Evolutionary conservation across 1,284 basidiomycete species (phyloP).

Genomic region (Veloporphyrellus conicus): DNA sequence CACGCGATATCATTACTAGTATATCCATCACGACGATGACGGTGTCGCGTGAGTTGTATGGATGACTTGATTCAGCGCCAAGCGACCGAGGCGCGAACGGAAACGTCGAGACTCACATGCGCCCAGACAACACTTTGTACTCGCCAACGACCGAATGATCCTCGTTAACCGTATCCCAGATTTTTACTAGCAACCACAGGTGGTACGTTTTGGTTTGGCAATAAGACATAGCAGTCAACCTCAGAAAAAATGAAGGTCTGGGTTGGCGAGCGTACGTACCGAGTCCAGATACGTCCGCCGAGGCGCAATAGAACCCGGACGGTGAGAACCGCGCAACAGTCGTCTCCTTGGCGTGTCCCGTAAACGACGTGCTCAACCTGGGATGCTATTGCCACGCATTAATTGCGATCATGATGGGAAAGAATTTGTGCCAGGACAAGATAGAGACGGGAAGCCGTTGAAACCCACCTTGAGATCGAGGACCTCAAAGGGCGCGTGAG

Average conservation of each 20-base stretch:
- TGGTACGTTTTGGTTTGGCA: no score
- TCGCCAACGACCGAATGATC: constrained; percentile 85
- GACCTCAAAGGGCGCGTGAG: constrained; percentile 39
- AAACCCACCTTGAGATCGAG: constrained; percentile 53
- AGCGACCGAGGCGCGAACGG: background rate
- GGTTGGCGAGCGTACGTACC: constrained; percentile 42
- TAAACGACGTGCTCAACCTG: constrained; percentile 56
- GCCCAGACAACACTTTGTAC: constrained; percentile 77
- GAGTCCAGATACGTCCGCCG: constrained; percentile 76
- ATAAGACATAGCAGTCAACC: background rate
- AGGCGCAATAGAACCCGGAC: constrained; percentile 93
- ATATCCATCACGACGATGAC: background rate
- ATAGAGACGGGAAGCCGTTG: background rate
- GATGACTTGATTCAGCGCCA: background rate
- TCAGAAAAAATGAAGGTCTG: background rate
- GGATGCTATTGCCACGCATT: constrained; percentile 42
- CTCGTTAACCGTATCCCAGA: constrained; percentile 92
- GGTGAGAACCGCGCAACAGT: constrained; percentile 92
- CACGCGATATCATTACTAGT: constrained; percentile 87
- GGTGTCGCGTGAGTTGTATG: background rate
- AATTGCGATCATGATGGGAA: background rate
- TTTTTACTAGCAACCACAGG: constrained; percentile 52
- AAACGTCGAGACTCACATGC: constrained; percentile 54
- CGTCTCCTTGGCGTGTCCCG: constrained; percentile 79
- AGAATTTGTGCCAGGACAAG: background rate